Evolutionary conservation across 2,329 filamentous ascomycete genomes (phyloP), one percentile per base, ranked within the genome.

Genomic region (Xylaria sp.): DNA sequence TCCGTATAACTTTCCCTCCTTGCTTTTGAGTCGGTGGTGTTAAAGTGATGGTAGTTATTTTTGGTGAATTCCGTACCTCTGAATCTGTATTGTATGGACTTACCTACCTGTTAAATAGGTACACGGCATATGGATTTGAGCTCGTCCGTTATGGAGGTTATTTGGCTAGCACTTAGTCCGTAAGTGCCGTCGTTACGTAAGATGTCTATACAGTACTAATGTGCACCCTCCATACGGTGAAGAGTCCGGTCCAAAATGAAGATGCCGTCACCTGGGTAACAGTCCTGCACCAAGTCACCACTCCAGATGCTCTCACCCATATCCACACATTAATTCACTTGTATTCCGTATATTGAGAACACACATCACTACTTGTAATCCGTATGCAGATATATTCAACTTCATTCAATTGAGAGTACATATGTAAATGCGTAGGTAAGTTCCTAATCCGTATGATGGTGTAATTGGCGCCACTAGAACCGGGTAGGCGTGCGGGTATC

Each of bases 401-500:
- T 30, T 30, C 23, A 5, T 30, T 30, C 23, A 30, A 5, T 30
- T 30, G 23, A 30, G n/a, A n/a, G n/a, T n/a, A n/a, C n/a, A n/a
- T n/a, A 30, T 30, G 23, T 3, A 30, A 30, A 30, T 42, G 48
- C 10, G 18, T 30, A 50, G n/a, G n/a, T 30, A 30, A 4, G 23
- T 30, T 30, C 23, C 23, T n/a, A n/a, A n/a, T n/a, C n/a, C n/a
- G n/a, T 3, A 30, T 30, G 23, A 30, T 5, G 23, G 23, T 30
- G 23, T 30, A 30, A 3, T 30, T 30, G 23, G 23, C 23, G 23
- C 23, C 23, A 3, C 23, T 30, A 30, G 23, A 30, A 30, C 23
- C 23, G 23, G 23, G 23, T 30, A 30, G 39, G 48, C 6, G 37
- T 42, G 34, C 18, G 52, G 52, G 23, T 62, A 63, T 50, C 61